phyloP scores from a whole-genome alignment of 805 yeast genomes.

The Crinitomyces ghanaensis region DNA sequence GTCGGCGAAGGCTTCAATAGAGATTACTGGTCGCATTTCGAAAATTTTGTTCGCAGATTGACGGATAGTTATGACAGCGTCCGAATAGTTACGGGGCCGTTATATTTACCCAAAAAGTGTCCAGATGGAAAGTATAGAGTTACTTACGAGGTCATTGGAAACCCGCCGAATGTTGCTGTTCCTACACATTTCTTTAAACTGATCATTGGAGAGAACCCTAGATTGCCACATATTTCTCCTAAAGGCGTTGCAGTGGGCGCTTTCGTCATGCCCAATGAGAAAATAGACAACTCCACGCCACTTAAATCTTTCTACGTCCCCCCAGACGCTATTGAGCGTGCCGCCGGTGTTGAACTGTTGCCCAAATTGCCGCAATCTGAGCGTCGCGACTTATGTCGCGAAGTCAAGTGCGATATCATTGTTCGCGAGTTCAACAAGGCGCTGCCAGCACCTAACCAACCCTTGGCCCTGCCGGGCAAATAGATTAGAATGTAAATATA shows the following conservation, averaged over 20 bases:
- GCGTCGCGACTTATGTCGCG: constrained; percentile 60
- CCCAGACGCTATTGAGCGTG: constrained; percentile 74
- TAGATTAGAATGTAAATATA: no score
- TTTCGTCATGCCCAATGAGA: constrained; percentile 85
- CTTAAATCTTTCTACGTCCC: constrained; percentile 77
- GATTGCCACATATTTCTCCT: constrained; percentile 13
- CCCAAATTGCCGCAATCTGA: constrained; percentile 50
- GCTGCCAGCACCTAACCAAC: constrained; percentile 21
- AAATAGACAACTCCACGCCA: constrained; percentile 59
- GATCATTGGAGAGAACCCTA: constrained; percentile 66
- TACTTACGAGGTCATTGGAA: constrained; percentile 84
- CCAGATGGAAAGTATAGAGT: constrained; percentile 82
- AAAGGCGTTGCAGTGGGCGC: constrained; percentile 65
- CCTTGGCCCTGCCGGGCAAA: constrained; percentile 15
- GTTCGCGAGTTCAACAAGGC: constrained; percentile 63
- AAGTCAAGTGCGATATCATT: constrained; percentile 65
- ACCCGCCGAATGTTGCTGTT: constrained; percentile 92
- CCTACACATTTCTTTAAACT: constrained; percentile 95
- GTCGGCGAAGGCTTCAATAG: constrained; percentile 97
- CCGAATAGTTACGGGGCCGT: constrained; percentile 86
- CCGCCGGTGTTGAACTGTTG: constrained; percentile 75
- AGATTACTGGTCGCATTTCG: constrained; percentile 97
- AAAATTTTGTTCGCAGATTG: constrained; percentile 72
- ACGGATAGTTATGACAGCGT: constrained; percentile 64
- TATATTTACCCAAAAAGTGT: constrained; percentile 69